Evolutionary conservation across 768 basidiomycete species (phyloP).

Genomic region (Rhodotorula graminis): DNA sequence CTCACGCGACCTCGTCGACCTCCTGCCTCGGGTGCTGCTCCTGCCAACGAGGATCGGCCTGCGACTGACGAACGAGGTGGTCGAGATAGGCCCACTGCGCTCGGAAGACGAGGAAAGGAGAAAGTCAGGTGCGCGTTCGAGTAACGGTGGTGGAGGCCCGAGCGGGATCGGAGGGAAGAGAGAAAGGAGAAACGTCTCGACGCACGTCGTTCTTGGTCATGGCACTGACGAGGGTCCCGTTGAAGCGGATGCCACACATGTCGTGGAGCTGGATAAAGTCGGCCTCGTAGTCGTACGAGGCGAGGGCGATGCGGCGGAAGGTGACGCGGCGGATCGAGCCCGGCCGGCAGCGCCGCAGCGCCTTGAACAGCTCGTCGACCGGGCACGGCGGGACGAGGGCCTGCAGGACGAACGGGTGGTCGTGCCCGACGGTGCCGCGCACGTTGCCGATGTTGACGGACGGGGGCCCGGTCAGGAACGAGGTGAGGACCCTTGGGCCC

Average conservation of each 20-base stretch:
- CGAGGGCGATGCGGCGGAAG: not conserved
- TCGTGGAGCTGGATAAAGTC: not conserved
- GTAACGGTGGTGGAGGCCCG: too few relatives aligned
- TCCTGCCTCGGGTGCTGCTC: too few relatives aligned
- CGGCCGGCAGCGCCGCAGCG: not conserved
- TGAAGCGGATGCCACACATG: not conserved
- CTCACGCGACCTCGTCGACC: too few relatives aligned
- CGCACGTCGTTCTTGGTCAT: not conserved
- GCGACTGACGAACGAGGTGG: too few relatives aligned
- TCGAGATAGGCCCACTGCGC: too few relatives aligned
- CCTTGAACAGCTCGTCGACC: not conserved
- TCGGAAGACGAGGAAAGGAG: too few relatives aligned
- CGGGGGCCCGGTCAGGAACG: not conserved
- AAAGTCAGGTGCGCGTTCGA: too few relatives aligned
- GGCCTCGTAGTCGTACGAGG: not conserved
- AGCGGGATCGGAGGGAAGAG: too few relatives aligned
- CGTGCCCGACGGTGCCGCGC: not conserved
- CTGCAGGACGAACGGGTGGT: not conserved
- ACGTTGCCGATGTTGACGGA: not conserved
- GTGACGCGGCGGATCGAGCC: not conserved
- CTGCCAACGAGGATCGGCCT: too few relatives aligned
- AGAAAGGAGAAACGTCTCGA: too few relatives aligned
- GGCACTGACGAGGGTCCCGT: rapidly evolving
- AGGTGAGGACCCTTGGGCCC: not conserved
- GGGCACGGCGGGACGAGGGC: not conserved